These are phyloP conservation scores for Aethionema arabicum DNA, from an alignment of 345 rosid genomes.

Conservation along the genomic window DNA sequence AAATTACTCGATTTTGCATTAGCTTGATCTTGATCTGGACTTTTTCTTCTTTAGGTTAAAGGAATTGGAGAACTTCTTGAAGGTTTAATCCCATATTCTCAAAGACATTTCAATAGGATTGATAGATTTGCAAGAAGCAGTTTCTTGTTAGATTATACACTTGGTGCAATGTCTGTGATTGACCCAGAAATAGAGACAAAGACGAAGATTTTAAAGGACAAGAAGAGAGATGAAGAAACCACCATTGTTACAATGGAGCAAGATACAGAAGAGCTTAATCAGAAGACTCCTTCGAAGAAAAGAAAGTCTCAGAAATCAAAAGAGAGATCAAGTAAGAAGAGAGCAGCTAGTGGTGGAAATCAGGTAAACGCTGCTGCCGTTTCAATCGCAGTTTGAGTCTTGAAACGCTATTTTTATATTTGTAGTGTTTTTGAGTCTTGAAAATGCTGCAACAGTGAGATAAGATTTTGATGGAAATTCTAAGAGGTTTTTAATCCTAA, in stretches of 20 bases:
- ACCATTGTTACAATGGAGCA: constrained; percentile 18
- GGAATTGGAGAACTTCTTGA: constrained; percentile 86
- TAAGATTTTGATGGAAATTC: constrained; percentile 3
- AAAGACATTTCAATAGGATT: constrained; percentile 83
- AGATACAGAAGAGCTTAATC: constrained; percentile 31
- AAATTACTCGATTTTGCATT: constrained; percentile 10
- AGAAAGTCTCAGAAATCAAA: constrained; percentile 56
- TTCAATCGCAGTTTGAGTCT: constrained; percentile 40
- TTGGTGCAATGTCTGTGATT: constrained; percentile 77
- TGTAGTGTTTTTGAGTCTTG: constrained; percentile 27
- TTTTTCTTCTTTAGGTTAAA: constrained; percentile 47
- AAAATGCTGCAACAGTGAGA: constrained; percentile 15
- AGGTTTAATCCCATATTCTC: constrained; percentile 84
- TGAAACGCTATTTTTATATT: not conserved
- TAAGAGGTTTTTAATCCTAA: constrained; percentile 8
- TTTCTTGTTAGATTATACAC: constrained; percentile 79
- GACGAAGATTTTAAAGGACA: constrained; percentile 13
- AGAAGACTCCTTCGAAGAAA: constrained; percentile 49
- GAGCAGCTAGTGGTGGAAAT: constrained; percentile 43
- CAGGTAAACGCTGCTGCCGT: constrained; percentile 30
- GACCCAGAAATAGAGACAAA: constrained; percentile 49
- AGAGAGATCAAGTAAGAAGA: constrained; percentile 59
- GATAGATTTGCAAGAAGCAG: constrained; percentile 91
- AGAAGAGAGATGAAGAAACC: constrained; percentile 19
- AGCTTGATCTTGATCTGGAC: constrained; percentile 12